Percentiles rank a stretch among this genome's conserved stretches.
phyloP scores from a whole-genome alignment of 805 yeast species.

The Hanseniaspora clermontiae region DNA sequence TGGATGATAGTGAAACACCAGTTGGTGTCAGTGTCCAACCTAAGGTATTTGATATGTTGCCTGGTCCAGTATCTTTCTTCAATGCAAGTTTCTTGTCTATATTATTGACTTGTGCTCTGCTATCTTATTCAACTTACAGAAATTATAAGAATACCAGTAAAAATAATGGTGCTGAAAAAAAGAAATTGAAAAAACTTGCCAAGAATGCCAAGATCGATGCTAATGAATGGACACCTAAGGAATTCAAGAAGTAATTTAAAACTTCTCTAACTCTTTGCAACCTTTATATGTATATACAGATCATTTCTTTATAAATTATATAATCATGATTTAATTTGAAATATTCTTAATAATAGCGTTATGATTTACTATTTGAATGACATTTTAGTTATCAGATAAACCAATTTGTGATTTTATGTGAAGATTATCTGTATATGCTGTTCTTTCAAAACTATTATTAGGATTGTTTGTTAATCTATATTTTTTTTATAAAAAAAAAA shows the following conservation, averaged over 20 bases:
- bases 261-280: background rate
- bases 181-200: constrained; percentile 27
- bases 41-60: constrained; percentile 46
- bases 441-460: too few relatives aligned
- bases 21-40: constrained; percentile 42
- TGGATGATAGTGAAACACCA: constrained; percentile 26
- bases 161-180: constrained; percentile 17
- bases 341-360: too few relatives aligned
- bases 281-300: background rate
- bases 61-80: constrained; percentile 54
- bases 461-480: too few relatives aligned
- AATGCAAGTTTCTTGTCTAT: constrained; percentile 61
- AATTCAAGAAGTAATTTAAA: constrained; percentile 13
- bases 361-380: too few relatives aligned
- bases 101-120: constrained; percentile 39
- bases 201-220: constrained; percentile 17
- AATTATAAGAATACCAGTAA: constrained; percentile 15
- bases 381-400: too few relatives aligned
- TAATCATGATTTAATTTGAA: too few relatives aligned
- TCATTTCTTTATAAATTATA: background rate
- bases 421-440: too few relatives aligned
- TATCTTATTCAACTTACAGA: constrained; percentile 42
- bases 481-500: background rate
- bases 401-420: too few relatives aligned
- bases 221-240: constrained; percentile 20